Percentiles rank a stretch among this genome's conserved stretches.
Evolutionary conservation across 257 asterid species (phyloP).

Genomic region (Jaltomata sinuosa): DNA sequence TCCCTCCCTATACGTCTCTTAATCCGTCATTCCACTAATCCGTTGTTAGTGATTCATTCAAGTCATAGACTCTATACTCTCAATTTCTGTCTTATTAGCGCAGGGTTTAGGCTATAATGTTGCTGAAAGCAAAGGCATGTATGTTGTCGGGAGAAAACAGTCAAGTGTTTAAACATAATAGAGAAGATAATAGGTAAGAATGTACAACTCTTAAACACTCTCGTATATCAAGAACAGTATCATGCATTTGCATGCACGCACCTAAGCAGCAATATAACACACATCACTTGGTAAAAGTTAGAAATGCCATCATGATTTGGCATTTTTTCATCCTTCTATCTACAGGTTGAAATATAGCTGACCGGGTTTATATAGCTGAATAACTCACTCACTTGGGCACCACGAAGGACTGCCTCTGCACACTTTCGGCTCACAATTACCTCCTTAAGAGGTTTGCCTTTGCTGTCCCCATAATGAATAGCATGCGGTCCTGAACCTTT

Average conservation of each 20-base stretch:
- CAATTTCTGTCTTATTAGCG: background rate
- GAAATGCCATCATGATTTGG: background rate
- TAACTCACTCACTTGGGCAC: slow-evolving; percentile 70
- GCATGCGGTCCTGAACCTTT: slow-evolving; percentile 87
- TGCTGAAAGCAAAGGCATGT: background rate
- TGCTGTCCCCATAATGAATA: slow-evolving; percentile 49
- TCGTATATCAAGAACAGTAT: background rate
- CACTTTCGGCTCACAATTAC: slow-evolving; percentile 94
- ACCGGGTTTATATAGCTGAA: background rate
- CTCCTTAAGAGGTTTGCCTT: slow-evolving; percentile 69
- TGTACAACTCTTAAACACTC: background rate
- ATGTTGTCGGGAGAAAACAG: background rate
- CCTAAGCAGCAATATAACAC: background rate
- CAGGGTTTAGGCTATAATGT: background rate
- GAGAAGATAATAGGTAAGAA: background rate
- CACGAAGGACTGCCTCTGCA: slow-evolving; percentile 99
- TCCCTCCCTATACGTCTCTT: background rate
- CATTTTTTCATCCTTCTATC: background rate
- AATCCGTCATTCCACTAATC: background rate
- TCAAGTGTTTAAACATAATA: background rate
- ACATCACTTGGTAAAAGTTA: background rate
- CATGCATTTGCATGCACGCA: background rate
- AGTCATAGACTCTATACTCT: background rate
- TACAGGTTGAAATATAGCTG: background rate
- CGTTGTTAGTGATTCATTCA: background rate